Evolutionary conservation across 768 basidiomycete genomes (phyloP).

Genomic region (Crassisporium funariophilum): DNA sequence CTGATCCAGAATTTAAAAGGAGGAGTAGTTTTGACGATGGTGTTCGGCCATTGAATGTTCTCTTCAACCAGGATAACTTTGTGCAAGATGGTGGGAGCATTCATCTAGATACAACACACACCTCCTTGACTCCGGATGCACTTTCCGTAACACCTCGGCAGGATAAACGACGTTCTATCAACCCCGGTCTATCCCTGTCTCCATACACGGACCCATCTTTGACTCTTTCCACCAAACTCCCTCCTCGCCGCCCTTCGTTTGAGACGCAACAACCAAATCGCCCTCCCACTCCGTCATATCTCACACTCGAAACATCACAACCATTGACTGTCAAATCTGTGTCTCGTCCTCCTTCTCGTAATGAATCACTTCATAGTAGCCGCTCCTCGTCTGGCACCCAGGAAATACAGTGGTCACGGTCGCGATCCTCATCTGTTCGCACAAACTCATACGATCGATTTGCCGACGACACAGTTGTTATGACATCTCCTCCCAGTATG

Average conservation of each 20-base stretch:
- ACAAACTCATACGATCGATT: slow-evolving; percentile 29
- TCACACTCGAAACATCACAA: slow-evolving; percentile 13
- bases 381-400: slow-evolving; percentile 24
- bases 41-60: slow-evolving; percentile 42
- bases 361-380: slow-evolving; percentile 28
- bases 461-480: slow-evolving; percentile 44
- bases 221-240: slow-evolving; percentile 22
- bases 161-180: slow-evolving; percentile 52
- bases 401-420: slow-evolving; percentile 23
- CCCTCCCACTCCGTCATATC: slow-evolving; percentile 13
- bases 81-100: slow-evolving; percentile 10
- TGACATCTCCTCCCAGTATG: slow-evolving; percentile 32
- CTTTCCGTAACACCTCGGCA: slow-evolving; percentile 40
- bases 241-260: slow-evolving; percentile 14
- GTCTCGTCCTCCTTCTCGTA: slow-evolving; percentile 34
- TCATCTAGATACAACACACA: slow-evolving; percentile 13
- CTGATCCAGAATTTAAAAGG: slow-evolving; percentile 26
- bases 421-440: slow-evolving; percentile 40
- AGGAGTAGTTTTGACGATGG: slow-evolving; percentile 50
- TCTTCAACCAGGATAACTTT: slow-evolving; percentile 32
- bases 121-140: slow-evolving; percentile 23
- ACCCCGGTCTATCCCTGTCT: slow-evolving; percentile 43
- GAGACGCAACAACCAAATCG: slow-evolving; percentile 13
- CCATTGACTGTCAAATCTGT: slow-evolving; percentile 8
- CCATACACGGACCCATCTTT: slow-evolving; percentile 34